These are phyloP conservation scores for Paramecium sonneborni DNA, from an alignment of 73 alveolate genomes.

Conservation along the genomic window DNA sequence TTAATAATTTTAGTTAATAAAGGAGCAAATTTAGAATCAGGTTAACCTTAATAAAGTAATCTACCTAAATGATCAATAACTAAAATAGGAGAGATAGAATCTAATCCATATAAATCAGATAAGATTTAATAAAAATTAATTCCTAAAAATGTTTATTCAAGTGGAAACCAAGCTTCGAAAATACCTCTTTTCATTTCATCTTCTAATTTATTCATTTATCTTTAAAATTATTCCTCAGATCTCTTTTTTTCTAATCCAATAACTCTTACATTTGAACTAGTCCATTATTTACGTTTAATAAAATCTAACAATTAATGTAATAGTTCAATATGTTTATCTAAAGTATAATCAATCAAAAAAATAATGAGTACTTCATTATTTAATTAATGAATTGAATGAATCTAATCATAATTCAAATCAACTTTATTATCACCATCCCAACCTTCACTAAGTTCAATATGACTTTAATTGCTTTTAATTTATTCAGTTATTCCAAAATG, in stretches of 20 bases:
- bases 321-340: neutral
- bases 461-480: conserved; percentile 6
- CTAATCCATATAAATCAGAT: conserved; percentile 36
- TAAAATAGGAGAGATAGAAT: neutral
- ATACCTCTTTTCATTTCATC: conserved; percentile 9
- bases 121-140: neutral
- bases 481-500: conserved; percentile 13
- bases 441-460: neutral
- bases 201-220: conserved; percentile 13
- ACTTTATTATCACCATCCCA: conserved; percentile 27
- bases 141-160: neutral
- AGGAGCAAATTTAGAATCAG: neutral
- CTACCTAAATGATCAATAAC: conserved; percentile 13
- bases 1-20: neutral
- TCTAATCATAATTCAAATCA: conserved; percentile 4
- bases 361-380: conserved; percentile 31
- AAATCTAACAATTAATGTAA: neutral
- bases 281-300: neutral
- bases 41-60: conserved; percentile 4
- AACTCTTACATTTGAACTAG: neutral
- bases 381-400: neutral
- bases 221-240: neutral
- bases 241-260: neutral
- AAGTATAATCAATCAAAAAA: neutral
- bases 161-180: conserved; percentile 47